Conservation (phyloP, 345 rosid species). For the rapeseed (Brassica napus) region Da-Ae NC_063434.1:21206001-21206500, state of each 20-base stretch:
- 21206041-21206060: neutral
- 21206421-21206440: conserved; percentile 35
- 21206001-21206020: conserved; percentile 8
- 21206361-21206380: conserved; percentile 38
- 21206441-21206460: conserved; percentile 28
- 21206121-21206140: conserved; percentile 10
- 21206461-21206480: conserved; percentile 16
- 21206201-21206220: neutral
- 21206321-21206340: conserved; percentile 25
- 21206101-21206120: neutral
- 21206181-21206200: neutral
- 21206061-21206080: neutral
- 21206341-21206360: conserved; percentile 33
- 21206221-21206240: conserved; percentile 27
- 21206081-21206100: conserved; percentile 17
- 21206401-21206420: conserved; percentile 33
- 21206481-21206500: neutral
- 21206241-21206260: conserved; percentile 23
- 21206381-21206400: conserved; percentile 57
- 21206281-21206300: conserved; percentile 37
- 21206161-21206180: conserved; percentile 10
- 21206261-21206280: conserved; percentile 29
- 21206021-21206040: neutral
- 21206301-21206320: conserved; percentile 37
- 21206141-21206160: conserved; percentile 23